phyloP scores from a whole-genome alignment of 1,284 basidiomycete genomes.

The Cerioporus squamosus region DNA sequence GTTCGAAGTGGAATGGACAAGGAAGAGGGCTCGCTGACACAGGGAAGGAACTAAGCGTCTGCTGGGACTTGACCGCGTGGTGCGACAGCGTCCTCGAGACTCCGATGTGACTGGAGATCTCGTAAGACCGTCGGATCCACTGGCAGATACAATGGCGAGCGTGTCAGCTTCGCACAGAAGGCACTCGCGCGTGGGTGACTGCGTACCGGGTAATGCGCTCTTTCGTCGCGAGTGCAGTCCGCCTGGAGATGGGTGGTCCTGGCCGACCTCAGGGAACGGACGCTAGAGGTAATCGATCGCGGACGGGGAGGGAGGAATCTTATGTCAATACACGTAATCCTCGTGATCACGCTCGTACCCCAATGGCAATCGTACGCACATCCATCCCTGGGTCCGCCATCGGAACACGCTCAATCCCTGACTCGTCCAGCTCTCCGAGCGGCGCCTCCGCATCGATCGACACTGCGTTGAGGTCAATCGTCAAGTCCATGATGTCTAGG shows the following conservation, averaged over 20 bases:
- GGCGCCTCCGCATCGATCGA: conserved; percentile 79
- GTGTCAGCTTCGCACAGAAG: conserved; percentile 8
- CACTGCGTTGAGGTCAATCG: conserved; percentile 85
- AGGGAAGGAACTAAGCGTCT: not conserved
- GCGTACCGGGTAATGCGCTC: conserved; percentile 83
- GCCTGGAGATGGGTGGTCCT: conserved; percentile 54
- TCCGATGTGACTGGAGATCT: conserved; percentile 86
- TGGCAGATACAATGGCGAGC: conserved; percentile 37
- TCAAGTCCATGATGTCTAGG: conserved; percentile 82
- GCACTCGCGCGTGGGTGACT: conserved; percentile 13
- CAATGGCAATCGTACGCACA: conserved; percentile 52
- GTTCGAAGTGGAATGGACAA: conserved; percentile 14
- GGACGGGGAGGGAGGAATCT: conserved; percentile 18
- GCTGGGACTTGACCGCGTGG: conserved; percentile 18
- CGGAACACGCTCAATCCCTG: conserved; percentile 84
- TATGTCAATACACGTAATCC: conserved; percentile 26
- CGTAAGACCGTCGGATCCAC: conserved; percentile 88
- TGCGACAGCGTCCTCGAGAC: conserved; percentile 62
- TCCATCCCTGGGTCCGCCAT: conserved; percentile 89
- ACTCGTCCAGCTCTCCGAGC: conserved; percentile 74
- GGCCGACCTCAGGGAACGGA: conserved; percentile 62
- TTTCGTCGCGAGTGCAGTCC: conserved; percentile 81
- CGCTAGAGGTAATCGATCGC: conserved; percentile 44
- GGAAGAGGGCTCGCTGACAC: conserved; percentile 6
- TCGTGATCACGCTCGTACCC: conserved; percentile 23